A percentile compares a stretch with the other conserved stretches of the same genome.
phyloP scores from a whole-genome alignment of 2,329 filamentous ascomycete species.

The Sclerotinia sclerotiorum region DNA sequence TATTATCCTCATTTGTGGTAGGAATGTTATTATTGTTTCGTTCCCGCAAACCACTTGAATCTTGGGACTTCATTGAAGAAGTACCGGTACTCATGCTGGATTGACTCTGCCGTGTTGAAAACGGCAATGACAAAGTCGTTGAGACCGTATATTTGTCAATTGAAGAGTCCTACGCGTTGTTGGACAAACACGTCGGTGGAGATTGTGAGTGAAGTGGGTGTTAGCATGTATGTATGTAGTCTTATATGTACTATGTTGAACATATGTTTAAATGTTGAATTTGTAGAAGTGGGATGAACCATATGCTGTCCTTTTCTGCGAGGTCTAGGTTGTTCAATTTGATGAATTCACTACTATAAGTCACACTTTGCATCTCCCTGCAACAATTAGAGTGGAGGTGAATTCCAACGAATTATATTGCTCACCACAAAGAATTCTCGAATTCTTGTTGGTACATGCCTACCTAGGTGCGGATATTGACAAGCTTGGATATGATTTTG shows the following conservation, averaged over 20 bases:
- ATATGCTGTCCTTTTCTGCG: conserved; percentile 10
- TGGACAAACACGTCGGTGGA: not conserved
- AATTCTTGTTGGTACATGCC: not conserved
- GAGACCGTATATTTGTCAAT: not conserved
- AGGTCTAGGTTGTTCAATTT: conserved; percentile 8
- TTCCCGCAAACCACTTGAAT: conserved; percentile 35
- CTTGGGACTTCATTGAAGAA: conserved; percentile 11
- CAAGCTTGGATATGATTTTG: not conserved
- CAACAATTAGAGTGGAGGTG: conserved; percentile 9
- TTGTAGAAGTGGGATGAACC: conserved; percentile 14
- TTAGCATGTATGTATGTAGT: conserved; percentile 13
- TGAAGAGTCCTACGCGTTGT: not conserved
- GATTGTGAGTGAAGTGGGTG: not conserved
- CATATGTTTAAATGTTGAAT: conserved; percentile 6
- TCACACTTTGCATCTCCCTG: not conserved
- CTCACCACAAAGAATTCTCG: not conserved
- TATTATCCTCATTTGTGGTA: conserved; percentile 19
- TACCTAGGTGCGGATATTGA: too few relatives aligned
- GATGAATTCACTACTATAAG: not conserved
- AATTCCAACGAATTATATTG: conserved; percentile 2
- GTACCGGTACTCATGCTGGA: conserved; percentile 26
- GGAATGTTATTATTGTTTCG: conserved; percentile 25
- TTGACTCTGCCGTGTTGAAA: conserved; percentile 20
- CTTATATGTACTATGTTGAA: not conserved
- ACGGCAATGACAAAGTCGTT: conserved; percentile 11